Conservation (phyloP, 2,329 filamentous ascomycete genomes). For the Ophiostoma novo-ulmi region DNA sequence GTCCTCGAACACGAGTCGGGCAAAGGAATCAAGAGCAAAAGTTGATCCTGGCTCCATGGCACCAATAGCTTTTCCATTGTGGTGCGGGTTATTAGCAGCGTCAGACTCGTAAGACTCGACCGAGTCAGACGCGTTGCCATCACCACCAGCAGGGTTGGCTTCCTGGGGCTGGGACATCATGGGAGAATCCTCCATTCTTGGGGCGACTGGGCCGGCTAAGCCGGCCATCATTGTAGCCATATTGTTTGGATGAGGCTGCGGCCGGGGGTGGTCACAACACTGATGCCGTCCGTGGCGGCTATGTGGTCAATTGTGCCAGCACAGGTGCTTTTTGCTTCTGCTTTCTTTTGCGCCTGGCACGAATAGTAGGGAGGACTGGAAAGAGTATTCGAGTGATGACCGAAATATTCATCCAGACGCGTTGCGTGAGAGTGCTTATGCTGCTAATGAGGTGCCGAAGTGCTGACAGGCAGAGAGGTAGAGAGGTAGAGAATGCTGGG, state of each 20-base stretch:
- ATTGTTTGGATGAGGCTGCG: not conserved
- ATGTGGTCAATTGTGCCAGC: not conserved
- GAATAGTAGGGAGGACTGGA: not conserved
- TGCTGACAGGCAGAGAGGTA: not conserved
- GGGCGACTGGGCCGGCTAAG: conserved; percentile 13
- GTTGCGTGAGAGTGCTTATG: not conserved
- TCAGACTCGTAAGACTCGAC: conserved; percentile 8
- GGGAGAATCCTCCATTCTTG: conserved; percentile 1
- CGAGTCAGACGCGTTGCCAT: conserved; percentile 13
- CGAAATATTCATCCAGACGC: conserved; percentile 12
- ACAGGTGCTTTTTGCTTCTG: not conserved
- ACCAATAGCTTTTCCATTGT: not conserved
- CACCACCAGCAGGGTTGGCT: not conserved
- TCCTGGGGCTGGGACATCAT: not conserved
- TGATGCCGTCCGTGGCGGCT: conserved; percentile 14
- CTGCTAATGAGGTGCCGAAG: too few species aligned
- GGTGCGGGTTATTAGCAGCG: not conserved
- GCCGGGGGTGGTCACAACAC: conserved; percentile 8
- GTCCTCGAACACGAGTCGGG: conserved; percentile 64
- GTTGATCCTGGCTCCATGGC: conserved; percentile 4
- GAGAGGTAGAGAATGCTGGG: too few species aligned
- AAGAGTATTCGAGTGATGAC: not conserved
- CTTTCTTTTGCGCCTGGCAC: conserved; percentile 12
- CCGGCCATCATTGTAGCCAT: conserved; percentile 16
- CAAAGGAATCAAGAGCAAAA: conserved; percentile 47